Base-by-base conservation (phyloP, 495 filamentous ascomycete species). In the Talaromyces wortmannii region DNA sequence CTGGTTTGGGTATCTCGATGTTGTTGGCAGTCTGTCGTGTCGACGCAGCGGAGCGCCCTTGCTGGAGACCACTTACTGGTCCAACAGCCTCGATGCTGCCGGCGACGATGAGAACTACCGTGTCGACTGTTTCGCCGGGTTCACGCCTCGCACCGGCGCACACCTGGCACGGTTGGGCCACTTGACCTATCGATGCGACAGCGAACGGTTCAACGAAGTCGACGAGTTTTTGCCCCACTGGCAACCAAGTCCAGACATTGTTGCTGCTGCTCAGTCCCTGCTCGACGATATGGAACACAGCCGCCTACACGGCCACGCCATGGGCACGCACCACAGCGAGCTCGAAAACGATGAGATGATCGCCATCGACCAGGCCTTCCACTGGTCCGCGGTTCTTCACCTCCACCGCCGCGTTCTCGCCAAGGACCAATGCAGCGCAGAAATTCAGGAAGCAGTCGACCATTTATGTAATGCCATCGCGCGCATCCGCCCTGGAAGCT, bases 1-100 rank as follows among this genome's bases (percentile, higher is more conserved):
- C 36, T 95, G 90, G 90, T 86, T 92, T 58, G 85, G 86, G 7
- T 95, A 95, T 67, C 77, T 95, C 23, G 90, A 95, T 62, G 83
- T 92, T 6, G 74, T 95, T 44, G 90, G 89, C 29, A 80, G 80
- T 53, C 76, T 95, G 5, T 89, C 84, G 50, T 89, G 90, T 46
- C 79, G 84, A 53, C 78, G 82, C 59, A 83, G 76, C 36, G 78
- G 80, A 13, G 70, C 69, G 6, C 82, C 83, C 11, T 68, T 87
- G 23, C 63, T 71, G 60, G 58, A 72, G 47, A 69, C 69, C 13
- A 66, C 63, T 7, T 84, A 86, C 61, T 79, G 78, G 72, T 75
- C 77, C 32, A 17, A 10, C 12, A 53, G 23, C 16, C 10, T 45
- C 4, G 64, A 57, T 48, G 52, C 44, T 18, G 36, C 31, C 45